Evolutionary conservation across 176 grass and related monocot genomes (phyloP), one percentile per base, ranked within the genome.

Genomic region (Hyparrhenia diplandra): DNA sequence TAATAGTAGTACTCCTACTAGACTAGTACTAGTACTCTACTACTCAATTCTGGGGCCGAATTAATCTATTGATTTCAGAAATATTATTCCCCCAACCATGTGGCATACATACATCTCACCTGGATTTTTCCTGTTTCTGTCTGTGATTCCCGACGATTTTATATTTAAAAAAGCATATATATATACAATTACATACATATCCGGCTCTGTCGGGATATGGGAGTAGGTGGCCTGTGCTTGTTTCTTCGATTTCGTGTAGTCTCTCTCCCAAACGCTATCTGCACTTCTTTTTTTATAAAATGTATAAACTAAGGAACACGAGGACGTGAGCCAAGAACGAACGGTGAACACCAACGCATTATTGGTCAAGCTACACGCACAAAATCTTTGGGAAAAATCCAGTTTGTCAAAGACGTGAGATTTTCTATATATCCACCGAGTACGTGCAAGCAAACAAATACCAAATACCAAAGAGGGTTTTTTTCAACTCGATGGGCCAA

Each of bases 191-290:
- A 2, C 18, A 68, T 35, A 66, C 40, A 73, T 73, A 67, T 30
- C 36, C 3, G 20, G 42, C 41, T 64, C 14, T 85, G 70, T 57
- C 71, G 18, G 54, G 42, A 81, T 25, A 43, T 72, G 13, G 41
- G 77, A 84, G 41, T 85, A 36, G 82, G 71, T 71, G 76, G 14
- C 63, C 31, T 23, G 13, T 29, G 43, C 64, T n/a, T 79, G 86
- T 76, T 70, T 45, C 47, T 62, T 69, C 30, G 6, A 68, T 74
- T 68, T 80, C 61, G 49, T 74, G 46, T 74, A 37, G n/a, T 73
- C 41, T 37, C 8, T 79, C 74, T 37, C 12, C 74, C 74, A 67
- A 74, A 84, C 31, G 42, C 23, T 13, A 58, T 32, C 59, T 4
- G 0, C 40, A 12, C 14, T 10, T 23, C 8, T 64, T 76, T 21